phyloP scores from a whole-genome alignment of 306 rosid species.

The Rosa chinensis region DNA sequence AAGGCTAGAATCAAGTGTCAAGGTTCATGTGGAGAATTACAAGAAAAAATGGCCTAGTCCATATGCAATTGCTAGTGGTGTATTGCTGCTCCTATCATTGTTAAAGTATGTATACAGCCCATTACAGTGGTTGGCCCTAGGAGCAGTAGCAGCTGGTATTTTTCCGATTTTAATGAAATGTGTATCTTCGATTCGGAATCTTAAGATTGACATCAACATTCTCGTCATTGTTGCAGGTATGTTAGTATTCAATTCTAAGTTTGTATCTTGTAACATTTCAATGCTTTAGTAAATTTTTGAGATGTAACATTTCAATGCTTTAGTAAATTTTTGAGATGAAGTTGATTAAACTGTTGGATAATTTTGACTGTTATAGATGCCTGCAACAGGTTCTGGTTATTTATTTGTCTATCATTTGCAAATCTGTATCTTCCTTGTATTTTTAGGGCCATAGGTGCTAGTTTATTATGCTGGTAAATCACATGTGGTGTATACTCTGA shows the following conservation, averaged over 20 bases:
- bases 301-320: not conserved
- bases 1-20: constrained; percentile 69
- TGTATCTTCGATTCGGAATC: constrained; percentile 43
- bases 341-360: not conserved
- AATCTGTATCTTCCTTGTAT: not conserved
- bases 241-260: not conserved
- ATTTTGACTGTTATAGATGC: not conserved
- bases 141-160: constrained; percentile 63
- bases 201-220: constrained; percentile 66
- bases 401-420: not conserved
- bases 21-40: constrained; percentile 51
- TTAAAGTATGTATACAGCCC: constrained; percentile 56
- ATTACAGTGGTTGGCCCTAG: constrained; percentile 63
- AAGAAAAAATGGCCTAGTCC: constrained; percentile 76
- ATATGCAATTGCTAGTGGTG: constrained; percentile 58
- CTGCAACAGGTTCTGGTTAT: not conserved
- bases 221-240: constrained; percentile 75
- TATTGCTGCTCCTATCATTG: constrained; percentile 54
- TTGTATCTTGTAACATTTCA: not conserved
- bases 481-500: constrained; percentile 12
- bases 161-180: constrained; percentile 56
- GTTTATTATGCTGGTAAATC: not conserved
- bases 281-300: not conserved
- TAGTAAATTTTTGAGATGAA: not conserved
- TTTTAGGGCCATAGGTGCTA: not conserved